Conservation (phyloP, 768 basidiomycete genomes). For the Pleurotus tuber-regium region DNA sequence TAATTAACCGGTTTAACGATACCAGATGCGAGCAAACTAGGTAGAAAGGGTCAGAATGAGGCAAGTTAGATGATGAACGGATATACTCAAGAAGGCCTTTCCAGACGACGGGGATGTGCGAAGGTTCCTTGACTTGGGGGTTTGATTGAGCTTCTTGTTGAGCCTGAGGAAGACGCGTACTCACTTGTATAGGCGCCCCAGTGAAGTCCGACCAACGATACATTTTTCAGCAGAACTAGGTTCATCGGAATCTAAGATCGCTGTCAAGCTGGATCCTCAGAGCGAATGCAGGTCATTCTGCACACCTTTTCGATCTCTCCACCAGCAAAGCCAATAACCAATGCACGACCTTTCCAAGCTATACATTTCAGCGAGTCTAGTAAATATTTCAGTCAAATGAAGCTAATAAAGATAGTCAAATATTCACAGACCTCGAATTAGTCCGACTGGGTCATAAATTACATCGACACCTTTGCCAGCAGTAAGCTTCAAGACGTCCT, state of each 20-base stretch:
- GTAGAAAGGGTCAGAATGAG: constrained; percentile 4
- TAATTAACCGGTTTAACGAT: constrained; percentile 71
- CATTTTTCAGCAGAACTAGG: constrained; percentile 80
- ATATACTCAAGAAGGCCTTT: constrained; percentile 54
- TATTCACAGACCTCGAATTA: constrained; percentile 53
- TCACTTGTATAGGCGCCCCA: constrained; percentile 81
- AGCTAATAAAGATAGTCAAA: not conserved
- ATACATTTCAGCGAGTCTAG: constrained; percentile 90
- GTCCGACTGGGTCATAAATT: constrained; percentile 84
- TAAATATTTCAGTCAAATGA: not conserved
- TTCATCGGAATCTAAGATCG: constrained; percentile 73
- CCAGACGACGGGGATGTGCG: constrained; percentile 69
- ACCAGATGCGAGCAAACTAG: constrained; percentile 66
- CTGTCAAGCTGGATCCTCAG: constrained; percentile 20
- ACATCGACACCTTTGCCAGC: constrained; percentile 83
- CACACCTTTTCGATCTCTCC: constrained; percentile 80
- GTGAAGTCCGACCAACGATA: constrained; percentile 79
- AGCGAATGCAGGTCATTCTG: not conserved
- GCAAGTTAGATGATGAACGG: not conserved
- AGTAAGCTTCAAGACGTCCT: constrained; percentile 83
- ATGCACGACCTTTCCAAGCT: constrained; percentile 87
- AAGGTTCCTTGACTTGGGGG: constrained; percentile 58
- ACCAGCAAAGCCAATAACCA: constrained; percentile 93
- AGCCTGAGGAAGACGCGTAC: constrained; percentile 23
- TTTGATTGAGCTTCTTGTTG: not conserved